Percentiles rank a stretch among this genome's conserved stretches.
phyloP scores from a whole-genome alignment of 2,329 filamentous ascomycete genomes.

The Dothideomycetes sp. region DNA sequence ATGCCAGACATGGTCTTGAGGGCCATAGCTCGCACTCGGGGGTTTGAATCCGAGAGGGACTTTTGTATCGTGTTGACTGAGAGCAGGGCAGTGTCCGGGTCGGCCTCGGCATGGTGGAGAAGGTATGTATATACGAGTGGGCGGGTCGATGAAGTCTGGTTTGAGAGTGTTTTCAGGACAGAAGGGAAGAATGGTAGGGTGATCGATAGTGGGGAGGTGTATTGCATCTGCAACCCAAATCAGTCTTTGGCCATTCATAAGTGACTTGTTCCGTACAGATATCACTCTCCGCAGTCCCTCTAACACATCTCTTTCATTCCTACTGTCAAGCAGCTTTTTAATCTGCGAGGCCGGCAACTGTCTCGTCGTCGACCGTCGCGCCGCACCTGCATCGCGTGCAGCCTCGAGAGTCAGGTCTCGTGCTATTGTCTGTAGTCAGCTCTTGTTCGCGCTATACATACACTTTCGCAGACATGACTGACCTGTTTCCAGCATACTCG shows the following conservation, averaged over 20 bases:
- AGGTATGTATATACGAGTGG: conserved; percentile 99
- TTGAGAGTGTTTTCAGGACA: conserved; percentile 95
- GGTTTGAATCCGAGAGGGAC: conserved; percentile 83
- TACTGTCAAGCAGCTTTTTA: conserved; percentile 88
- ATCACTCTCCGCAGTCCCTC: conserved; percentile 85
- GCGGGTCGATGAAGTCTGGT: conserved; percentile 86
- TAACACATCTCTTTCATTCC: conserved; percentile 83
- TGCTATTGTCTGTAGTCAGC: conserved; percentile 52
- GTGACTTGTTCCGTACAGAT: conserved; percentile 46
- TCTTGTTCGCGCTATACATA: conserved; percentile 3
- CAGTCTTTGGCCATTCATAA: neutral
- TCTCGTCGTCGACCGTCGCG: conserved; percentile 42
- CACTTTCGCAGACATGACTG: conserved; percentile 21
- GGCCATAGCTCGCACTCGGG: conserved; percentile 81
- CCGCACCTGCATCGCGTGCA: conserved; percentile 68
- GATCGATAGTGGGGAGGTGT: conserved; percentile 75
- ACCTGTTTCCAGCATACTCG: conserved; percentile 91
- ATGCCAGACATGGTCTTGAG: conserved; percentile 96
- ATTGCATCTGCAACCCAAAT: conserved; percentile 70
- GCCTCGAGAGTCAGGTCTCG: conserved; percentile 96
- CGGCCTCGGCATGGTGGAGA: conserved; percentile 88
- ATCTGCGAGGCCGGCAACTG: conserved; percentile 71
- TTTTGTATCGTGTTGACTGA: conserved; percentile 99
- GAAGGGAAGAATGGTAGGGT: conserved; percentile 93
- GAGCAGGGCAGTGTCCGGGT: conserved; percentile 86